Base-by-base conservation (phyloP, 495 filamentous ascomycete species). In the Sordaria brevicollis region DNA sequence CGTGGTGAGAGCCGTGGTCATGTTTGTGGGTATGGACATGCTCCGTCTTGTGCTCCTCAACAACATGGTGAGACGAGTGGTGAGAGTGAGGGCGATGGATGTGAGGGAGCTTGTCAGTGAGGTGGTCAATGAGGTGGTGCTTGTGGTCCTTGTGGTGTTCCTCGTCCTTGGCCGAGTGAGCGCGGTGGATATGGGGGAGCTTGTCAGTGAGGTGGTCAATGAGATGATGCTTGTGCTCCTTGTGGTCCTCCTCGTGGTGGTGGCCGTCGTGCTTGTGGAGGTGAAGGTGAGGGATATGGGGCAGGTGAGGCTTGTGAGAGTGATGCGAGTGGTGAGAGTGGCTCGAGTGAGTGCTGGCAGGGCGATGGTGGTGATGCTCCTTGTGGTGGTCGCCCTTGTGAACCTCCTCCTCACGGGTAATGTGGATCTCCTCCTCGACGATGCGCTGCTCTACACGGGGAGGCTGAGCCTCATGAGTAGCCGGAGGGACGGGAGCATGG, bases 351-450 rank as follows among this genome's bases (percentile, higher is more conserved):
- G 80, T 80, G 78, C 81, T 81, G 81, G 86, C 86, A 86, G 86
- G 89, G 84, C 82, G 86, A 83, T 88, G 81, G 78, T 84, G 82
- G 77, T 62, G 49, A 62, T 62, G 49, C 49, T 62, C 49, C 49
- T 62, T 62, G 49, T 62, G 49, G 49, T 62, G 49, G 13, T 62
- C 25, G 29, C 13, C 49, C 49, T 62, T 31, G 49, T 33, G 49
- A 62, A 62, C 25, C 49, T 91, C 88, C 81, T 89, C 87, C 83
- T 89, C 82, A 81, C 88, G 84, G 79, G 84, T 86, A 81, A 92
- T 84, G 77, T 87, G 89, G 85, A 92, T 85, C 85, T 96, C 91
- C 88, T 94, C 90, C 83, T 92, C 88, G 79, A 86, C 87, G 84
- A 88, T 89, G 82, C 86, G 83, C 79, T 85, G 86, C 79, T 89